Conservation (phyloP, 192 early-diverging fungal species). For the Piromyces finnis region DNA sequence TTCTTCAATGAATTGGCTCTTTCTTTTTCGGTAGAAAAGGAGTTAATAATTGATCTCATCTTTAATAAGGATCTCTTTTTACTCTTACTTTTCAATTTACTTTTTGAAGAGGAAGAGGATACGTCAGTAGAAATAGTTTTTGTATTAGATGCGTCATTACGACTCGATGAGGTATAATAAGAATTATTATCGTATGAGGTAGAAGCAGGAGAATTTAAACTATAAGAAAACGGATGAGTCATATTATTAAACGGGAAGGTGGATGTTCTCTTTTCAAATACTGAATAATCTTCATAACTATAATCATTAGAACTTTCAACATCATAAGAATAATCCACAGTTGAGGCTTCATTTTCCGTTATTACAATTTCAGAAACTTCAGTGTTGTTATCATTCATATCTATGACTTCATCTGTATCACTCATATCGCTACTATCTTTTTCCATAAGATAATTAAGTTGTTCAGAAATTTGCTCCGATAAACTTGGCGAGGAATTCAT, state of each 20-base stretch:
- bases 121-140: too few relatives aligned
- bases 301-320: neutral
- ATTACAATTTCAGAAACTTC: neutral
- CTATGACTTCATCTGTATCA: neutral
- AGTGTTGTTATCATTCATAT: neutral
- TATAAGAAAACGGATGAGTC: neutral
- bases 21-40: neutral
- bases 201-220: too few relatives aligned
- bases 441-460: neutral
- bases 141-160: too few relatives aligned
- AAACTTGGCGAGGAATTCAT: neutral
- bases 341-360: neutral
- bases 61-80: neutral
- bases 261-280: neutral
- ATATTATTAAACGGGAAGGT: neutral
- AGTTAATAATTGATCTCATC: neutral
- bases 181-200: neutral
- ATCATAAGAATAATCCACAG: neutral
- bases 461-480: neutral
- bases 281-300: neutral
- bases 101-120: neutral
- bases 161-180: neutral
- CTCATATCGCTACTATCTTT: neutral
- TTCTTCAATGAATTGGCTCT: neutral
- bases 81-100: neutral